Evolutionary conservation across 495 filamentous ascomycete species (phyloP).

Genomic region (Lasiosphaeria ovina): DNA sequence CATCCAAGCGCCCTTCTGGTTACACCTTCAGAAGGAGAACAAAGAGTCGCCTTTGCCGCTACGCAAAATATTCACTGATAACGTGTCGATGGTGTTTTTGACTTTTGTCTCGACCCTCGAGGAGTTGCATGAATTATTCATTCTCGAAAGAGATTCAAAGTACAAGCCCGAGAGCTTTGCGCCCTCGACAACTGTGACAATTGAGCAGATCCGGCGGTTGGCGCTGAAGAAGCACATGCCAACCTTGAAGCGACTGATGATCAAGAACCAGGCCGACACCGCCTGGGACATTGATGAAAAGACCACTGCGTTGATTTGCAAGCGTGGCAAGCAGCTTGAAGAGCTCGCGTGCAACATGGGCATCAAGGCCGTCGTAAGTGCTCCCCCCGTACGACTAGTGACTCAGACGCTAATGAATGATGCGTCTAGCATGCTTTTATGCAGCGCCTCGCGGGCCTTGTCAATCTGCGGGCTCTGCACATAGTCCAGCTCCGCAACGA

Average conservation of each 20-base stretch:
- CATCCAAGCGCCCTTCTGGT: conserved; percentile 56
- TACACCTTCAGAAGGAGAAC: conserved; percentile 50
- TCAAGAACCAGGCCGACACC: conserved; percentile 48
- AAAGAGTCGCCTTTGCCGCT: conserved; percentile 47
- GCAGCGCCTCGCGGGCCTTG: conserved; percentile 47
- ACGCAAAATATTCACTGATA: conserved; percentile 58
- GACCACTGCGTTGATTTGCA: conserved; percentile 47
- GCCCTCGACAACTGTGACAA: conserved; percentile 42
- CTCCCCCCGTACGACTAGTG: neutral
- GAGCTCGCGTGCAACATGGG: conserved; percentile 56
- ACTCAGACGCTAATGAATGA: conserved; percentile 13
- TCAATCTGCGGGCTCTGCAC: conserved; percentile 51
- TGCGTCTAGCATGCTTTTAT: conserved; percentile 46
- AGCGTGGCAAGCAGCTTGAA: conserved; percentile 43
- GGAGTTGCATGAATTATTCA: conserved; percentile 53
- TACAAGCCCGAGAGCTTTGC: conserved; percentile 49
- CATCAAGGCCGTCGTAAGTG: conserved; percentile 49
- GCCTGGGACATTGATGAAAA: conserved; percentile 56
- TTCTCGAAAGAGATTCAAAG: conserved; percentile 54
- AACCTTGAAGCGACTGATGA: conserved; percentile 44
- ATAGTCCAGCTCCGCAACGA: conserved; percentile 49
- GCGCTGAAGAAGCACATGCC: conserved; percentile 48
- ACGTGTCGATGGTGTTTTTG: conserved; percentile 53
- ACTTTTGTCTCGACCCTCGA: conserved; percentile 49
- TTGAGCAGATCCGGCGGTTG: conserved; percentile 52